phyloP scores from a whole-genome alignment of 495 filamentous ascomycete genomes.

The Cercophora newfieldiana region DNA sequence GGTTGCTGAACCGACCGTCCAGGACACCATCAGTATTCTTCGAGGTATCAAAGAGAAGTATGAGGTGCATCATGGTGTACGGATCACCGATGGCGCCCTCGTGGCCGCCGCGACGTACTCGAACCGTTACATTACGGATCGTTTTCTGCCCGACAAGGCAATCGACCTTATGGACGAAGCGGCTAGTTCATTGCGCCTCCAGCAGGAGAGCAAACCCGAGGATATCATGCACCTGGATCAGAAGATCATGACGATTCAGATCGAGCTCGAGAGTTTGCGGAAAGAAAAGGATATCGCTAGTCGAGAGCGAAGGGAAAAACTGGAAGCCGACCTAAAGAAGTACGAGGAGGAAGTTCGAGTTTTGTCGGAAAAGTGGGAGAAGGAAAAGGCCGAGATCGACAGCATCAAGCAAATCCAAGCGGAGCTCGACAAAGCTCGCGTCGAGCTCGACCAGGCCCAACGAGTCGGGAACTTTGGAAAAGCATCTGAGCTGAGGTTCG shows the following conservation, averaged over 20 bases:
- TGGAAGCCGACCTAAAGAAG: constrained; percentile 70
- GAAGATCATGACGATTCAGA: constrained; percentile 94
- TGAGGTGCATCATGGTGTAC: constrained; percentile 92
- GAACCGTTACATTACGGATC: constrained; percentile 95
- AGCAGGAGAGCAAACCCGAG: constrained; percentile 96
- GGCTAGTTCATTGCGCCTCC: constrained; percentile 81
- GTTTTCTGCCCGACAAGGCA: constrained; percentile 93
- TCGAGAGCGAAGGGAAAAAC: constrained; percentile 81
- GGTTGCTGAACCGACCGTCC: constrained; percentile 83
- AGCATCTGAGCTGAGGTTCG: constrained; percentile 84
- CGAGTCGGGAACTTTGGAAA: constrained; percentile 87
- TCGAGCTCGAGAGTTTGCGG: constrained; percentile 91
- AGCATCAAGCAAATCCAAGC: constrained; percentile 81
- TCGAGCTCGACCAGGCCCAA: constrained; percentile 85
- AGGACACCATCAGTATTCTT: constrained; percentile 92
- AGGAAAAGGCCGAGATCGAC: constrained; percentile 82
- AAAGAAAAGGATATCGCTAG: constrained; percentile 92
- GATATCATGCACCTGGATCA: constrained; percentile 87
- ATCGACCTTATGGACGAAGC: constrained; percentile 98
- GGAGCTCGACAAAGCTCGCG: constrained; percentile 76
- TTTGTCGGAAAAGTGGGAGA: constrained; percentile 82
- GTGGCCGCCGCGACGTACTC: constrained; percentile 90
- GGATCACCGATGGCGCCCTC: constrained; percentile 89
- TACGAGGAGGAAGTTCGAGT: constrained; percentile 67
- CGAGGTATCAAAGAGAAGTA: constrained; percentile 96